Conservation (phyloP, 176 grass and related monocot species). For the Eragrostis curvula region DNA sequence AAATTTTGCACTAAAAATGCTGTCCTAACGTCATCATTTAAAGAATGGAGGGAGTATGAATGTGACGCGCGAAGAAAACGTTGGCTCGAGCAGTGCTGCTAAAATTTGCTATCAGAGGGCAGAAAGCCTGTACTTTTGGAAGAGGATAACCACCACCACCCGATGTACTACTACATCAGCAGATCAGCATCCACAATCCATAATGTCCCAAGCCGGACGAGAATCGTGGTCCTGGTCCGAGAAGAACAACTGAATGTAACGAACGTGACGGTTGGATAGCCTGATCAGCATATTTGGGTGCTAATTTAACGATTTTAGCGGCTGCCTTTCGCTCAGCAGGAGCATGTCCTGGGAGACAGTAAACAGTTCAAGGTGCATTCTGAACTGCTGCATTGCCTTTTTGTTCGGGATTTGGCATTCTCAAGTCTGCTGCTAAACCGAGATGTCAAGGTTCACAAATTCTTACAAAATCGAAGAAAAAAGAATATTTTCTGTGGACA, state of each 20-base stretch:
- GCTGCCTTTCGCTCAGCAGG: too few species aligned
- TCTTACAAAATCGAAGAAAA: not conserved
- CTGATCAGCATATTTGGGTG: too few species aligned
- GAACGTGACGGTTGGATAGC: not conserved
- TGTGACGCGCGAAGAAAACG: not conserved
- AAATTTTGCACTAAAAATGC: too few species aligned
- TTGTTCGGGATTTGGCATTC: too few species aligned
- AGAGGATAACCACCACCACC: not conserved
- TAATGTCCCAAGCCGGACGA: not conserved
- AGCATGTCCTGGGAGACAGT: too few species aligned
- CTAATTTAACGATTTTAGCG: too few species aligned
- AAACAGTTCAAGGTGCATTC: too few species aligned
- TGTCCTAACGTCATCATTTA: too few species aligned
- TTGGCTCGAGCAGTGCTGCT: not conserved
- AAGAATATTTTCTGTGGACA: too few species aligned
- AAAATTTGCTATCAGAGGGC: not conserved
- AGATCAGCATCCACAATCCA: not conserved
- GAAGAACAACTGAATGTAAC: not conserved
- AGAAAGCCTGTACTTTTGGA: not conserved
- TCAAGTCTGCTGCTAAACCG: not conserved
- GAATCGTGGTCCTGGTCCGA: not conserved
- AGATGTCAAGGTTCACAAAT: not conserved
- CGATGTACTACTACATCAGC: not conserved
- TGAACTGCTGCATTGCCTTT: too few species aligned
- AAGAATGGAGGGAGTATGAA: too few species aligned